Base-by-base conservation (phyloP, 2,329 filamentous ascomycete species). In the Didymella pomorum region DNA sequence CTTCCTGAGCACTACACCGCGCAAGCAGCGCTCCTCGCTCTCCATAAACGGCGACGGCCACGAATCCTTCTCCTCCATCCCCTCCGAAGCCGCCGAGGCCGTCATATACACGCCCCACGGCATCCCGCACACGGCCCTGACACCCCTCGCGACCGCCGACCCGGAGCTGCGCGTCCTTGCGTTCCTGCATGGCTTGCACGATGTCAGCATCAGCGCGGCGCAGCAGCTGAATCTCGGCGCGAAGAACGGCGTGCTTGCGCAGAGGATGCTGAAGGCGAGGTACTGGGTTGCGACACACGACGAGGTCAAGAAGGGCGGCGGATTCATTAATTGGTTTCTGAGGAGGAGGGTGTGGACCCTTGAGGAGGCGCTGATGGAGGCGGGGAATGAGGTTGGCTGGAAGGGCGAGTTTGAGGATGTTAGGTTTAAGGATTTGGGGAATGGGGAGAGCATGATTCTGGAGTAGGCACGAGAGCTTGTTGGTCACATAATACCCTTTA, bases 241-340 rank as follows among this genome's bases (percentile, higher is more conserved):
- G 0, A 78, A 84, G 58, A 89, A 89, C 66, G 87, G 85, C 0
- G 73, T 88, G 16, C 78, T 83, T 56, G 84, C 84, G 3, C 86
- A 86, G 57, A 73, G 79, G 16, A 73, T 82, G 4, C 73, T 85
- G 28, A 76, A 79, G 2, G 84, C 86, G 0, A 82, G 79, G 63
- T 89, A 89, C 66, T 90, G 87, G 87, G 75, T 89, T 18, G 82
- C 82, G 0, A 89, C 87, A 25, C 87, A 90, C 64, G 87, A 89
- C 63, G 87, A 89, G 71, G 77, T 84, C 4, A 89, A 89, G 73
- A 81, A 73, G 52, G 86, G 85, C 0, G 81, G 80, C 0, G 86
- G 87, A 0, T 64, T 89, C 5, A 81, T 89, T 10, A 81, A 74
- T 1, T 82, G 77, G 77, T 84, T 75, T 74, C 77, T 84, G 56